Evolutionary conservation across 495 filamentous ascomycete genomes (phyloP), one percentile per base, ranked within the genome.

Genomic region (Hypomontagnella submonticulosa): DNA sequence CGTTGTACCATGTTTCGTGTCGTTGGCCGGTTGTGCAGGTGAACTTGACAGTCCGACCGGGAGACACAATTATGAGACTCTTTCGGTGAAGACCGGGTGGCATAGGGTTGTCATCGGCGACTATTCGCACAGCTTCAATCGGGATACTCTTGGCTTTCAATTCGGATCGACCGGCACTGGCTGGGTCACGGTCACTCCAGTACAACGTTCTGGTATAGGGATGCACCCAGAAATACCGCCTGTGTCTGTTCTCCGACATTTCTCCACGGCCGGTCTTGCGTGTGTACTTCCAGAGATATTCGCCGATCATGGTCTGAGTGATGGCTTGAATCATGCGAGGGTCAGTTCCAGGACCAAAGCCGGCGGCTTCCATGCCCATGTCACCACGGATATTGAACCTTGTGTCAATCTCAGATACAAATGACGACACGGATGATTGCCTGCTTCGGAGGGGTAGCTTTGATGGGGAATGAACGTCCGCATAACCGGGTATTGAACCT

Each of bases 311-410:
- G 9, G 95, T 99, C 76, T 99, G 95, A 4, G 96, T 98, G 63
- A 99, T 97, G 42, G 95, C 95, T 80, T 98, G 94, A 58, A 99
- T 98, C 92, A 99, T 98, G 62, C 95, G 89, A 50, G 95, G 94
- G 76, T 99, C 95, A 0, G 93, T 97, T 34, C 82, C 83, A 32
- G 83, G 74, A 2, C 85, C 83, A 38, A 89, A 77, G 30, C 85
- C 88, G 10, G 86, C 80, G 11, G 87, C 77, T 54, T 88, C 82
- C 13, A 84, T 79, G 42, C 83, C 79, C 67, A 80, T 81, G 41
- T 84, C 86, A 16, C 80, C 71, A 13, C 85, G 81, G 53, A 90
- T 90, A 67, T 93, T 92, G 81, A 98, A 97, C 10, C 93, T 84
- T 63, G 88, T 88, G 66, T 99, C 95, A 9, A 99, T 73, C 76